Evolutionary conservation across 2,329 filamentous ascomycete genomes (phyloP).

Genomic region (Venturia aucupariae): DNA sequence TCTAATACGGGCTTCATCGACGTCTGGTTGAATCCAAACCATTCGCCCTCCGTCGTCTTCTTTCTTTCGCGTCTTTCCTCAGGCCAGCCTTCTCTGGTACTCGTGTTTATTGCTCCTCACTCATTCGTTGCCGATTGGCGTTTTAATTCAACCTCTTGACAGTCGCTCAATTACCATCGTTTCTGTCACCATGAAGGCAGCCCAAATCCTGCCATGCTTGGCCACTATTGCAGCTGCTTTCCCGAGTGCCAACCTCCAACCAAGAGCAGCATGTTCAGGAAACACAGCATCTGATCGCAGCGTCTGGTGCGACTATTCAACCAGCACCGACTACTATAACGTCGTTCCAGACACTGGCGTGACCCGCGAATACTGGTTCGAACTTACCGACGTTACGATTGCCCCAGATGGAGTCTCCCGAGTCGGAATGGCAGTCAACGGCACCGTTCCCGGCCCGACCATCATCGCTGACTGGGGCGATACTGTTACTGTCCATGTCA

Average conservation of each 20-base stretch:
- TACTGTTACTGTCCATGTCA: conserved; percentile 13
- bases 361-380: conserved; percentile 14
- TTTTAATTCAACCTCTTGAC: neutral
- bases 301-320: conserved; percentile 14
- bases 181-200: neutral
- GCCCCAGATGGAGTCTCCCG: conserved; percentile 17
- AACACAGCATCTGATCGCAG: conserved; percentile 25
- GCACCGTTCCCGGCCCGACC: conserved; percentile 14
- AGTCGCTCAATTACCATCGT: neutral
- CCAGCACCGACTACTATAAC: conserved; percentile 14
- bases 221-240: neutral
- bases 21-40: neutral
- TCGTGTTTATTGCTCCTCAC: neutral
- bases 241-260: conserved; percentile 12
- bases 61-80: neutral
- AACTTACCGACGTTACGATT: conserved; percentile 11
- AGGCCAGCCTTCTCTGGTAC: neutral
- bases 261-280: conserved; percentile 22
- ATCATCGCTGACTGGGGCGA: conserved; percentile 16
- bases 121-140: neutral
- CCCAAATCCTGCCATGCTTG: neutral
- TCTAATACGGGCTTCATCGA: neutral
- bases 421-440: conserved; percentile 14
- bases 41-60: neutral
- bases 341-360: conserved; percentile 10